These are phyloP conservation scores for Dictyophora rubrovolvata DNA, from an alignment of 768 basidiomycete species.

Conservation along the genomic window DNA sequence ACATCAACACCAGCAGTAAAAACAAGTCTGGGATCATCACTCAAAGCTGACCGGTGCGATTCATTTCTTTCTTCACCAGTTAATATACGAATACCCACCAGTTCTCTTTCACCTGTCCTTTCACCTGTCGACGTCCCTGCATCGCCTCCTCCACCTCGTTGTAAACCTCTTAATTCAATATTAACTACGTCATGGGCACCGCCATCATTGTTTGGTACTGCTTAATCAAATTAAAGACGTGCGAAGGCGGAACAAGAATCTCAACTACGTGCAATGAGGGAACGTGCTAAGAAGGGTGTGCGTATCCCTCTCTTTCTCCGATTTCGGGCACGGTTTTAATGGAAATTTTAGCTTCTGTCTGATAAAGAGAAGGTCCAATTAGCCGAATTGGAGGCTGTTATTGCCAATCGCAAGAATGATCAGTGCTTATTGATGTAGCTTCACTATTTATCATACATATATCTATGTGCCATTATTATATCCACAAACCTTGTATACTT, in stretches of 20 bases:
- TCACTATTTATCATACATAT: background rate
- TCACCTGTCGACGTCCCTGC: slow-evolving; percentile 15
- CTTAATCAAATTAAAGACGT: slow-evolving; percentile 49
- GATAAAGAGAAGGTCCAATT: background rate
- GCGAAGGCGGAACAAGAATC: slow-evolving; percentile 69
- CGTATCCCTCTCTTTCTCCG: slow-evolving; percentile 17
- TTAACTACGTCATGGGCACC: slow-evolving; percentile 42
- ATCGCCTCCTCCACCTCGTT: slow-evolving; percentile 12
- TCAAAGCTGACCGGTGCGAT: slow-evolving; percentile 56
- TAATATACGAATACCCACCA: slow-evolving; percentile 61
- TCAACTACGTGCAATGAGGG: slow-evolving; percentile 56
- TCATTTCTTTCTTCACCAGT: slow-evolving; percentile 16
- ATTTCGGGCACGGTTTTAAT: background rate
- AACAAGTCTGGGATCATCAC: slow-evolving; percentile 24
- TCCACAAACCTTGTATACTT: background rate
- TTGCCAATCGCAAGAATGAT: background rate
- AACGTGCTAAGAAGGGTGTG: slow-evolving; percentile 68
- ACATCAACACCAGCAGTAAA: background rate
- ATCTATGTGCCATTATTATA: background rate
- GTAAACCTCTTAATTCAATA: slow-evolving; percentile 25
- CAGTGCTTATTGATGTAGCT: background rate
- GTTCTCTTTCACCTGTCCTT: slow-evolving; percentile 25
- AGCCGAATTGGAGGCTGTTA: background rate
- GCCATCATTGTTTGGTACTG: slow-evolving; percentile 54
- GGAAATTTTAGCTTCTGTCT: background rate